phyloP scores from a whole-genome alignment of 495 filamentous ascomycete species.

The Penicillium maclennaniae region DNA sequence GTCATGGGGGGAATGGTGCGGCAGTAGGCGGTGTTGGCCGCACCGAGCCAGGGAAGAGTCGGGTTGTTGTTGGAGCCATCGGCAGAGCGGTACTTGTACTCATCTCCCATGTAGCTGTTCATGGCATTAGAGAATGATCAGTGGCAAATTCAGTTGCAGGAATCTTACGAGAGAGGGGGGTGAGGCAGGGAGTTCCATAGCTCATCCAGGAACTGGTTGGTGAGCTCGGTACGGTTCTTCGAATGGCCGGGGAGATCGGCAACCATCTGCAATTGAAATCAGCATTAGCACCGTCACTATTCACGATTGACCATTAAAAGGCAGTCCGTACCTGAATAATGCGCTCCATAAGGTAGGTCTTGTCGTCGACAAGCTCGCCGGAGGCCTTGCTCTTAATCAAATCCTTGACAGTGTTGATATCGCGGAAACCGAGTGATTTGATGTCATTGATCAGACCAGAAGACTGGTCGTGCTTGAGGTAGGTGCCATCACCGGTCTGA shows the following conservation, averaged over 20 bases:
- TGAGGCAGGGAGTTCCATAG: slow-evolving; percentile 62
- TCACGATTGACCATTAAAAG: neutral
- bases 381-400: slow-evolving; percentile 48
- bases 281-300: neutral
- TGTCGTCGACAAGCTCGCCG: slow-evolving; percentile 64
- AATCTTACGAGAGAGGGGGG: slow-evolving; percentile 47
- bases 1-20: slow-evolving; percentile 50
- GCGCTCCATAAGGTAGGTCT: slow-evolving; percentile 77
- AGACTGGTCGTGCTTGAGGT: slow-evolving; percentile 46
- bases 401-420: slow-evolving; percentile 52
- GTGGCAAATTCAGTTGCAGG: neutral
- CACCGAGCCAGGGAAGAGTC: slow-evolving; percentile 52
- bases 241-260: slow-evolving; percentile 59
- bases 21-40: slow-evolving; percentile 54
- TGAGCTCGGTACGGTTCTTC: slow-evolving; percentile 59
- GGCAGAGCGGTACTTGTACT: slow-evolving; percentile 63
- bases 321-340: slow-evolving; percentile 54
- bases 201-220: slow-evolving; percentile 64
- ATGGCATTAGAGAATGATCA: slow-evolving; percentile 6
- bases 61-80: slow-evolving; percentile 70
- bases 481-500: slow-evolving; percentile 61
- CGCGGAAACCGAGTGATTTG: slow-evolving; percentile 56
- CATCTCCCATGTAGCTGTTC: slow-evolving; percentile 57
- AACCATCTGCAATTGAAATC: slow-evolving; percentile 47
- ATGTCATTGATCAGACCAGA: slow-evolving; percentile 62